Evolutionary conservation across 148 eudicot genomes (phyloP).

Genomic region (Pharnaceum exiguum): DNA sequence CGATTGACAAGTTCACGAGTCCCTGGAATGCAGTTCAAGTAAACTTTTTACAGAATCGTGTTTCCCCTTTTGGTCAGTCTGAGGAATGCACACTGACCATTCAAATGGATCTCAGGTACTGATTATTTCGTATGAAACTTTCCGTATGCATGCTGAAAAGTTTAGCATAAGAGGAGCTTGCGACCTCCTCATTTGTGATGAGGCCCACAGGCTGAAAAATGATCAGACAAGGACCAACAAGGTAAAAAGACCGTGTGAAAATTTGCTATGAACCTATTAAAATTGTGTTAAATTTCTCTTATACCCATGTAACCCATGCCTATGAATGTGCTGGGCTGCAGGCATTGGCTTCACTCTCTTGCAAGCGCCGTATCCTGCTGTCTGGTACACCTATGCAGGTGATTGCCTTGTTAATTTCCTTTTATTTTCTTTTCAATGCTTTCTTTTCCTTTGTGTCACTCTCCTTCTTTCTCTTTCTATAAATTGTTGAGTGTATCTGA

Average conservation of each 20-base stretch:
- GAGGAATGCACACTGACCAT: constrained; percentile 17
- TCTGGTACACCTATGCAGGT: constrained; percentile 99
- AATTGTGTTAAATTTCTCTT: neutral
- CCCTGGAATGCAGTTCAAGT: constrained; percentile 66
- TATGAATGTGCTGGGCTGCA: constrained; percentile 22
- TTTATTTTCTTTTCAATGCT: constrained; percentile 1
- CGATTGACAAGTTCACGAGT: constrained; percentile 65
- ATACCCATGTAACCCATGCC: neutral
- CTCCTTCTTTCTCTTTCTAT: neutral
- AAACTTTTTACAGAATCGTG: constrained; percentile 11
- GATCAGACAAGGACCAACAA: constrained; percentile 89
- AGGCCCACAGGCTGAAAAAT: constrained; percentile 98
- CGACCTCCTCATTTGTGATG: constrained; percentile 96
- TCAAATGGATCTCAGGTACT: constrained; percentile 54
- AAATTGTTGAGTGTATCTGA: constrained; percentile 2
- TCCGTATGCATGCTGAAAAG: constrained; percentile 83
- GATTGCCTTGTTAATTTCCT: constrained; percentile 17
- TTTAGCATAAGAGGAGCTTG: constrained; percentile 72
- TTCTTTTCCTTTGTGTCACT: neutral
- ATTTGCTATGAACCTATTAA: neutral
- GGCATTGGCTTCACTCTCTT: constrained; percentile 89
- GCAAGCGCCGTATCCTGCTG: constrained; percentile 88
- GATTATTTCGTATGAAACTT: constrained; percentile 96
- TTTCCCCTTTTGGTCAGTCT: constrained; percentile 3
- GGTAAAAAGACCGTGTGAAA: constrained; percentile 40